Conservation (phyloP, 257 asterid genomes). For the Ballota nigra region DNA sequence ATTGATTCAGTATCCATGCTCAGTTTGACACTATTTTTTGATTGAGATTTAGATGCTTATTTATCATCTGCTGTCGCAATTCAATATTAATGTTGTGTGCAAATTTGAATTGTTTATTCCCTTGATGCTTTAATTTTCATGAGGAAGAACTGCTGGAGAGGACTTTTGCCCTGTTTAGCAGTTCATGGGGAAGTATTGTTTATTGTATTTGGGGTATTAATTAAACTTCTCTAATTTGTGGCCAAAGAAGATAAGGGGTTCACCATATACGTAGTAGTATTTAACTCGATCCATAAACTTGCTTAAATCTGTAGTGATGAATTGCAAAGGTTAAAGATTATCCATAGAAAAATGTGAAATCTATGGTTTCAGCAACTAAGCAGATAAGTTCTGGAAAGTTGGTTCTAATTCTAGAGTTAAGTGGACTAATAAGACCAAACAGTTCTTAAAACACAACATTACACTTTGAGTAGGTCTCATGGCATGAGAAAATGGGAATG, state of each 20-base stretch:
- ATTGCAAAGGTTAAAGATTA: background rate
- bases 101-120: background rate
- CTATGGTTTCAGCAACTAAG: too few relatives aligned
- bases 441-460: background rate
- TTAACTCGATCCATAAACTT: background rate
- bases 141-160: background rate
- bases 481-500: too few relatives aligned
- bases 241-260: background rate
- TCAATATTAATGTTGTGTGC: background rate
- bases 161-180: background rate
- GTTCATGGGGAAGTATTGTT: background rate
- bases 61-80: background rate
- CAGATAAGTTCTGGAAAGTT: background rate
- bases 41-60: background rate
- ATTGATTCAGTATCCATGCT: background rate
- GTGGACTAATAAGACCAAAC: background rate
- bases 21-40: background rate
- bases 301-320: background rate
- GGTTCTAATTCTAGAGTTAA: background rate
- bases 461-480: too few relatives aligned
- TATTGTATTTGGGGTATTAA: background rate
- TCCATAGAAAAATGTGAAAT: background rate
- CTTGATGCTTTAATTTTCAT: background rate
- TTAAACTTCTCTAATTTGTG: background rate
- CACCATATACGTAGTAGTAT: background rate